Percentiles rank a stretch among this genome's conserved stretches.
Conservation (phyloP, 768 basidiomycete species). For the Postia placenta region DNA sequence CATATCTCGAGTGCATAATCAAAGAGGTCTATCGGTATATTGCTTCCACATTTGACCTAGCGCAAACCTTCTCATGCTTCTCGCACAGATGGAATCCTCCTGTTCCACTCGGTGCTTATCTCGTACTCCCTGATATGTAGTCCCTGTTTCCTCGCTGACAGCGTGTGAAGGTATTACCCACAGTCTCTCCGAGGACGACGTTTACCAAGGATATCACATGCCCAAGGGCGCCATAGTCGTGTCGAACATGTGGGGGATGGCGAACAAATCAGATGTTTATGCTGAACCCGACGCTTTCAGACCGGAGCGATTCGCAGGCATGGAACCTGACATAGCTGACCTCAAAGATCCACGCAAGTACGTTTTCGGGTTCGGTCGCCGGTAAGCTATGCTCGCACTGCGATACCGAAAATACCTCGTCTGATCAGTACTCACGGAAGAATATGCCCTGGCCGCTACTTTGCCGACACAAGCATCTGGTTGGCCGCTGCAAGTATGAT, state of each 20-base stretch:
- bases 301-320: conserved; percentile 5
- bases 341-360: conserved; percentile 34
- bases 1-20: conserved; percentile 34
- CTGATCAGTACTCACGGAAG: conserved; percentile 17
- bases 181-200: conserved; percentile 15
- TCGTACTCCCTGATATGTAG: not conserved
- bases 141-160: not conserved
- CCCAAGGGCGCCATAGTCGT: conserved; percentile 21
- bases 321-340: not conserved
- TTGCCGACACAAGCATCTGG: conserved; percentile 45
- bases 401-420: not conserved
- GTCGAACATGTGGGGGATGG: conserved; percentile 15
- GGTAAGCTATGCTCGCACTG: conserved; percentile 6
- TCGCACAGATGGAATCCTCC: conserved; percentile 13
- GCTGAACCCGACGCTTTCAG: conserved; percentile 12
- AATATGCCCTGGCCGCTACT: conserved; percentile 48
- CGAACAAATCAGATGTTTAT: conserved; percentile 4
- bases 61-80: not conserved
- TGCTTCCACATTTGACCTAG: not conserved
- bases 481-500: conserved; percentile 39
- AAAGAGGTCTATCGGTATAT: conserved; percentile 28
- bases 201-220: conserved; percentile 22
- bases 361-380: conserved; percentile 53
- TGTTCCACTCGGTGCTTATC: conserved; percentile 11
- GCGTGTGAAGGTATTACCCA: conserved; percentile 18